Base-by-base conservation (phyloP, 495 filamentous ascomycete genomes). In the Friedmanniomyces simplex region DNA sequence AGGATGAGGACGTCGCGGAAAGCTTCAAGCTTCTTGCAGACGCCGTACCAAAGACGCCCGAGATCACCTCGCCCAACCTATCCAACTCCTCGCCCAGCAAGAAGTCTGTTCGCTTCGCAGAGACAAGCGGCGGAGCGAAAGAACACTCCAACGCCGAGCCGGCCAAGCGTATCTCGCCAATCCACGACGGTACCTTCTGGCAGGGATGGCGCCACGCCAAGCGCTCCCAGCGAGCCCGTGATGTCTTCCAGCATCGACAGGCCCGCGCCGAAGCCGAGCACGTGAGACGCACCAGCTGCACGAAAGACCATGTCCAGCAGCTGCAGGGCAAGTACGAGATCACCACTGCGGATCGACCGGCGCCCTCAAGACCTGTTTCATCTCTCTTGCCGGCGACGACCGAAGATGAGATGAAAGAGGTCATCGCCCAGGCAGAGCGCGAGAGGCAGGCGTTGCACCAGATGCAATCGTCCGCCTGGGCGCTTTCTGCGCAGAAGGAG, bases 191-290 rank as follows among this genome's bases (percentile, higher is more conserved):
- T 1, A 87, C 91, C n/a, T 96, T 93, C 68, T 91, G 91, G 76
- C 84, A 88, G 59, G 89, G 89, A 25, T 96, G 96, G 68, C 83
- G 87, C 58, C 81, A 84, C 45, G 74, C 85, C 45, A 72, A 80
- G 45, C 76, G 81, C 32, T 75, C 74, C 42, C 79, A 78, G 25
- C 77, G 74, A 54, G 72, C 75, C 50, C 72, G 67, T n/a, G 93
- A 97, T 68, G 80, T 82, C 13, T 94, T 94, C 64, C 76, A 89
- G 56, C 86, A 95, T 67, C 84, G 87, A 3, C 82, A 86, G 59
- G 80, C 86, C 28, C 84, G 93, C 48, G 93, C 89, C 52, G 93
- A 97, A 66, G 90, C 91, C 18, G 73, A 96, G 13, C 90, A 95
- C 67, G 80, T 91, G 21, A 79, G 84, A 59, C 85, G 93, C 12